Evolutionary conservation across 768 basidiomycete genomes (phyloP), one percentile per base, ranked within the genome.

Genomic region (Boletus bicolor): DNA sequence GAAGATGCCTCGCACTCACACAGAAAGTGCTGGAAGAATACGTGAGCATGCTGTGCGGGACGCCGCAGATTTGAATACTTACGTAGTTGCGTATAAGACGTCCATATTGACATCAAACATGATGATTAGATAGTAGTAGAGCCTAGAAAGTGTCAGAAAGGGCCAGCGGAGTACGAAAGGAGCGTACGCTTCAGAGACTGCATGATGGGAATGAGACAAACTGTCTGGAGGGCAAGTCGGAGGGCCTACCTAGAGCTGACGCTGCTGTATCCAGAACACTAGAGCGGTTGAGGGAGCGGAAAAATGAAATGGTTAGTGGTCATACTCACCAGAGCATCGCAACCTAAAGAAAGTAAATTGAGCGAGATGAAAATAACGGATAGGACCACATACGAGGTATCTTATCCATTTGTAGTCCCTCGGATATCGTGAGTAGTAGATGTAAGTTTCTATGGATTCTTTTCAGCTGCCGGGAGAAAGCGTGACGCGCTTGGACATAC

Each of bases 371-470:
- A 19, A 11, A 35, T 5, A 42, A 30, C 36, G 11, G 6, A 47
- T 19, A 43, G 6, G 30, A 19, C 5, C 11, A 58, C 64, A 10
- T 15, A 71, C 70, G 14, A 69, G 38, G 48, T 58, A 58, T 49
- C 51, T 69, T 41, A 50, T 53, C 64, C 62, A 58, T 30, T 7
- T 21, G 11, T 4, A 0, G 41, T 71, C 70, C 5, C 28, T 61
- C 0, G 71, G 64, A 19, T 61, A 71, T 24, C 68, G 61, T 17
- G 69, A 56, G 49, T 62, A 65, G 56, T 72, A 71, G 10, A 71
- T 54, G 57, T 73, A 71, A 0, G 56, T 53, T 51, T 71, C 70
- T 71, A 24, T 1, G 15, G 6, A 38, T 19, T 12, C n/a, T 34
- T 12, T 17, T 44, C 15, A 49, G 17, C 9, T 11, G 10, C 2